Evolutionary conservation across 1,284 basidiomycete genomes (phyloP).

Genomic region (Boletus mariae): DNA sequence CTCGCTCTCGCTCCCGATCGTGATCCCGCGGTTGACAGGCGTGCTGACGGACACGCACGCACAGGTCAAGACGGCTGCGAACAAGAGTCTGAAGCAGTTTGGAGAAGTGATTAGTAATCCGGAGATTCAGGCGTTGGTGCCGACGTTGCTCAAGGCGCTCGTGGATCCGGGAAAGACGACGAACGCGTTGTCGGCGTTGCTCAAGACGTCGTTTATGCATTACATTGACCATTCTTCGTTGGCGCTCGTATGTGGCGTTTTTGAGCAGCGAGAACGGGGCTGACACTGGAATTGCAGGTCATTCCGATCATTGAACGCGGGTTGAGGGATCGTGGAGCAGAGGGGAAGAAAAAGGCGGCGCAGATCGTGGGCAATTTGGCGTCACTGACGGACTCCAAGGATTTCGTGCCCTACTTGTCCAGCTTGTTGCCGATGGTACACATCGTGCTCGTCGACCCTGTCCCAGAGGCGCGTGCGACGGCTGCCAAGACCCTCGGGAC

Average conservation of each 20-base stretch:
- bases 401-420: constrained; percentile 94
- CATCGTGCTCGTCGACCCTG: constrained; percentile 89
- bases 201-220: constrained; percentile 97
- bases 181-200: constrained; percentile 75
- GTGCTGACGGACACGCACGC: constrained; percentile 97
- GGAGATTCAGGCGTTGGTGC: constrained; percentile 91
- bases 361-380: constrained; percentile 98
- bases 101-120: constrained; percentile 95
- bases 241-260: constrained; percentile 66
- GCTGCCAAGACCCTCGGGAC: constrained; percentile 98
- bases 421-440: constrained; percentile 91
- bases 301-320: constrained; percentile 96
- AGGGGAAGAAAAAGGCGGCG: constrained; percentile 93
- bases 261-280: not conserved
- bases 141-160: constrained; percentile 91
- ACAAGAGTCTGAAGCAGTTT: constrained; percentile 95
- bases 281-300: constrained; percentile 48
- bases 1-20: constrained; percentile 91
- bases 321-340: constrained; percentile 86
- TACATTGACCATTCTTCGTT: constrained; percentile 98
- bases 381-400: constrained; percentile 91
- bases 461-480: constrained; percentile 95
- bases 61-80: constrained; percentile 91
- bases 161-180: constrained; percentile 95
- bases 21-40: constrained; percentile 92